Base-by-base conservation (phyloP, 257 asterid genomes). In the Coffea eugenioides region DNA sequence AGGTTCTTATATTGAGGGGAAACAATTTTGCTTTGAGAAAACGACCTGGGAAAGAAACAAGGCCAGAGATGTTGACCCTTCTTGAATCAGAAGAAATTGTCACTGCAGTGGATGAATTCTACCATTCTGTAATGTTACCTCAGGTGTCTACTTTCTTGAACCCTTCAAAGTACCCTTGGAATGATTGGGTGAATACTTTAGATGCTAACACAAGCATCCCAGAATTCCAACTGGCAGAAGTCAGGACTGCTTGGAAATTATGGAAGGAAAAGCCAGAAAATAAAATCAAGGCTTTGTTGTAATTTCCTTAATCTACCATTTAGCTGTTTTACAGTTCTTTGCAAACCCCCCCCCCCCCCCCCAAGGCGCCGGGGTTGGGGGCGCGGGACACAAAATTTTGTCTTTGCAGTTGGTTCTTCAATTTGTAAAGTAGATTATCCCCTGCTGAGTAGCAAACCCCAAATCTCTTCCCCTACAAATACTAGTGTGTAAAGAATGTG, bases 61-160 rank as follows among this genome's bases (percentile, higher is more conserved):
- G 99, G 89, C 97, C 98, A 7, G 97, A 94, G 82, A 89, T 95
- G 96, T 65, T 77, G 87, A 87, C 96, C 52, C 83, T 95, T 83
- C 88, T 89, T 45, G 98, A 95, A 81, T 91, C 98, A 8, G 89
- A 91, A 81, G 94, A 94, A 65, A 90, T 94, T 59, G 86, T 91
- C 77, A 80, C 88, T 77, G 81, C 80, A 46, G 98, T 90, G 62
- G 89, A 92, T 79, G 88, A 84, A 54, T 92, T 92, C 86, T 95
- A 91, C 82, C 43, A 69, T 62, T 88, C 94, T 1, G 87, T 88
- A 57, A 80, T 95, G 94, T 76, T 95, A 83, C 94, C 96, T 80
- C 89, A 91, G 86, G 54, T 93, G 69, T 88, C 93, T 10, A 74
- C 14, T 80, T 92, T 90, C 76, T 84, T 93, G 82, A 96, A 94